phyloP scores from a whole-genome alignment of 768 basidiomycete species.

The Gyrodon lividus region DNA sequence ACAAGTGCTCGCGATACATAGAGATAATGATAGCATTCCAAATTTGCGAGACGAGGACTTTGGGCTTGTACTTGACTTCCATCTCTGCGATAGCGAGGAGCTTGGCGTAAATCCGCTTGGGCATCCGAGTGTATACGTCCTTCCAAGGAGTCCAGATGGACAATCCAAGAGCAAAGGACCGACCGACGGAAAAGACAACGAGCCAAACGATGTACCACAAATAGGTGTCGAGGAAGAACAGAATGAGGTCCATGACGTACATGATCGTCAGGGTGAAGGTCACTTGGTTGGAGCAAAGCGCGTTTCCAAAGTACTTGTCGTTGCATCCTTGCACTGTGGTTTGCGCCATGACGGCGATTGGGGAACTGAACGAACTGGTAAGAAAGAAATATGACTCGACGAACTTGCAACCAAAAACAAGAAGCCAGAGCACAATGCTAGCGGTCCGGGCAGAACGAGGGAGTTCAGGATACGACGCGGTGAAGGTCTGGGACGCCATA shows the following conservation, averaged over 20 bases:
- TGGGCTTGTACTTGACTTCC: slow-evolving; percentile 99
- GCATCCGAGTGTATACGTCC: slow-evolving; percentile 93
- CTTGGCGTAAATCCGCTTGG: slow-evolving; percentile 98
- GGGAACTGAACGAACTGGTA: slow-evolving; percentile 93
- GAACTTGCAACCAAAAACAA: slow-evolving; percentile 97
- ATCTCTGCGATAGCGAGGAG: slow-evolving; percentile 93
- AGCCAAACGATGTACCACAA: slow-evolving; percentile 99
- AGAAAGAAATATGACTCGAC: slow-evolving; percentile 98
- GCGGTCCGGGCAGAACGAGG: slow-evolving; percentile 71
- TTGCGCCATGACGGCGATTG: slow-evolving; percentile 94
- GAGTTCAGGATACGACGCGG: slow-evolving; percentile 91
- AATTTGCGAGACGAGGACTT: slow-evolving; percentile 97
- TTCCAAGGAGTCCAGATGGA: slow-evolving; percentile 99
- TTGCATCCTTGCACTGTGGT: slow-evolving; percentile 90
- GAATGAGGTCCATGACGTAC: slow-evolving; percentile 96
- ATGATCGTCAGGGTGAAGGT: slow-evolving; percentile 95
- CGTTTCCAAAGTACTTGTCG: slow-evolving; percentile 78
- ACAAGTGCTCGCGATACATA: slow-evolving; percentile 98
- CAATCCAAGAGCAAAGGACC: slow-evolving; percentile 89
- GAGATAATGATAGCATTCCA: slow-evolving; percentile 99
- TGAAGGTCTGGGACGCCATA: slow-evolving; percentile 98
- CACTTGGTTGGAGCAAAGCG: slow-evolving; percentile 88
- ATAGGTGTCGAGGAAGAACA: slow-evolving; percentile 99
- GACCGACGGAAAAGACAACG: slow-evolving; percentile 87
- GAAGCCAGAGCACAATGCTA: slow-evolving; percentile 84